Percentiles rank a stretch among this genome's conserved stretches.
Evolutionary conservation across 1,284 basidiomycete species (phyloP).

Genomic region (Exobasidium rhododendri): DNA sequence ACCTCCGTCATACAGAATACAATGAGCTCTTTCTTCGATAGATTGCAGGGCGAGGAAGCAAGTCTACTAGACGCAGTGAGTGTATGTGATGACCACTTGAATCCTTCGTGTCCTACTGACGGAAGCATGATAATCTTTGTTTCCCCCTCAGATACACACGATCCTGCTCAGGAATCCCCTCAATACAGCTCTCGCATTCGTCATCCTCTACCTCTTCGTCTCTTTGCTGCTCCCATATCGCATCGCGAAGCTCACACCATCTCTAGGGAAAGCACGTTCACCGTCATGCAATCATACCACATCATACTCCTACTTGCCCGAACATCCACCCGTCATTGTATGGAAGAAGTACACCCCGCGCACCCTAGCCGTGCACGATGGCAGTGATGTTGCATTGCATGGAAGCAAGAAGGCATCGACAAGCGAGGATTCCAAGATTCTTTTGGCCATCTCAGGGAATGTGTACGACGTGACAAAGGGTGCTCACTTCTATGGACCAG

Average conservation of each 20-base stretch:
- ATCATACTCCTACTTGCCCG: constrained; percentile 42
- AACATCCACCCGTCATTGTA: constrained; percentile 37
- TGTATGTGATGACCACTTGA: too few species aligned
- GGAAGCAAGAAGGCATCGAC: constrained; percentile 8
- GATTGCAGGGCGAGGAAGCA: too few species aligned
- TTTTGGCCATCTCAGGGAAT: constrained; percentile 78
- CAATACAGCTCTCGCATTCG: constrained; percentile 31
- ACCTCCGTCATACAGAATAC: too few species aligned
- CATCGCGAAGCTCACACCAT: constrained; percentile 23
- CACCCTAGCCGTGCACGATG: constrained; percentile 48
- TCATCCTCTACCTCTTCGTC: constrained; percentile 32
- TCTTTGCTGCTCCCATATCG: constrained; percentile 31
- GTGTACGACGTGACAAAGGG: constrained; percentile 90
- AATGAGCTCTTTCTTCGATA: too few species aligned
- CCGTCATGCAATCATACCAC: constrained; percentile 21
- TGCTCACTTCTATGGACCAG: constrained; percentile 85
- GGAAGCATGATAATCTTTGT: too few species aligned
- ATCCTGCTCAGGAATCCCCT: constrained; percentile 40
- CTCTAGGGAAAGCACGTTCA: constrained; percentile 25
- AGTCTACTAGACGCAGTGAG: too few species aligned
- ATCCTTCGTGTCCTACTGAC: too few species aligned
- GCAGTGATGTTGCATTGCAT: constrained; percentile 12
- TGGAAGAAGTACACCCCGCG: constrained; percentile 49
- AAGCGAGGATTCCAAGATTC: constrained; percentile 60
- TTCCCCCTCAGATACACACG: background rate